Conservation (phyloP, 2,329 filamentous ascomycete genomes). For the Sarocladium kiliense region DNA sequence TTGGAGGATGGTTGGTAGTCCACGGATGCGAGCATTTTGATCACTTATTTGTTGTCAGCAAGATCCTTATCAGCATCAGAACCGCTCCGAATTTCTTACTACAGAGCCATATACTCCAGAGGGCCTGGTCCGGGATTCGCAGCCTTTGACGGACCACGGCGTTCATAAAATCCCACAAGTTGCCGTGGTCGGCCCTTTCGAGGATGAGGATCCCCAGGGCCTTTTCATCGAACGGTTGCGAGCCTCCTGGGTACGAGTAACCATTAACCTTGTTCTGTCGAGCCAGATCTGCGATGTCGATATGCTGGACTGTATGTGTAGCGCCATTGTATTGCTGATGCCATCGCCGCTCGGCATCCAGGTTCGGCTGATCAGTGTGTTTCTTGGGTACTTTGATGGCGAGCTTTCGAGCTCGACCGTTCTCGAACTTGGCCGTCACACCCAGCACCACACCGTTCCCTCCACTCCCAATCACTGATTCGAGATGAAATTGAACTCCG, state of each 20-base stretch:
- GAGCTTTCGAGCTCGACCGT: conserved; percentile 15
- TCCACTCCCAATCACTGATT: conserved; percentile 21
- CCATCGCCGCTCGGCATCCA: conserved; percentile 15
- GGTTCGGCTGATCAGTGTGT: neutral
- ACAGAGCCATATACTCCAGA: neutral
- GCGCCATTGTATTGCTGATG: conserved; percentile 21
- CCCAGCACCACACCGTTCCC: conserved; percentile 20
- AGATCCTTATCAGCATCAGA: neutral
- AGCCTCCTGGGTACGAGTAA: conserved; percentile 10
- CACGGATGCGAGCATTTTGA: neutral
- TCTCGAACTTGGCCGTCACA: conserved; percentile 19
- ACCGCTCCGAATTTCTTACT: neutral
- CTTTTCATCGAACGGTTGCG: neutral
- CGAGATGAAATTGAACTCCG: conserved; percentile 19
- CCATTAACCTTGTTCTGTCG: neutral
- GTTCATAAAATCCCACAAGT: neutral
- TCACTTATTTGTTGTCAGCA: neutral
- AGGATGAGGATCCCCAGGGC: neutral
- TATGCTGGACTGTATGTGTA: conserved; percentile 21
- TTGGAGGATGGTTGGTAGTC: neutral
- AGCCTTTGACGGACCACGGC: neutral
- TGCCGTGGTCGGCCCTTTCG: neutral
- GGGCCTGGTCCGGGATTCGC: neutral
- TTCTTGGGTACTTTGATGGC: conserved; percentile 20
- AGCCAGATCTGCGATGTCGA: conserved; percentile 17